Base-by-base conservation (phyloP, 192 early-diverging fungal genomes). In the Podila horticola region DNA sequence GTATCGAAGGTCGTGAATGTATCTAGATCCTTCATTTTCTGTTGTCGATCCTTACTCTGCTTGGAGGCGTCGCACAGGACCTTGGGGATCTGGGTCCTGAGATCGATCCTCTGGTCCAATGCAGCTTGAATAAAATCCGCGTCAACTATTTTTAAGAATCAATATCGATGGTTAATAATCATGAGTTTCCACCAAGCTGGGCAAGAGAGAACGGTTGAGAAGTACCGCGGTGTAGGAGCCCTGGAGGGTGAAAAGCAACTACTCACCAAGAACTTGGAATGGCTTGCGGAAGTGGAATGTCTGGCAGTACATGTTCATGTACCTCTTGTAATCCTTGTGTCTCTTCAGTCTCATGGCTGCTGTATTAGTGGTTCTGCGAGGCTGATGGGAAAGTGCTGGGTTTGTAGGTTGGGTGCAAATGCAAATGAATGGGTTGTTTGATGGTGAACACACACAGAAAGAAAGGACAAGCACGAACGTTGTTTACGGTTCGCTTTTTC, bases 231-330 rank as follows among this genome's bases (percentile, higher is more conserved):
- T 45, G 10, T 45, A 30, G 20, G n/a, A 13, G 29, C 9, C 12
- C 19, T 29, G 49, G 28, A 8, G 50, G 26, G 6, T 58, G 19
- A 50, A 73, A 64, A 63, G 50, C 19, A 22, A 62, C 45, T 28
- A 11, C 83, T 62, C 88, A 95, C 93, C 75, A 62, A 95, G 38
- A 15, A 98, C 81, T 79, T 98, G 97, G 86, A 93, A 99, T n/a
- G 97, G 97, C 66, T 92, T 91, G 65, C 94, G 86, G 82, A 99
- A 98, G 1, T 93, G 93, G 86, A 94, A 98, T 8, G 88, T 88
- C 69, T 89, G 83, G 52, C 84, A 82, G 86, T 97, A 99, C 45
- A 94, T 84, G 69, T 87, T 84, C 93, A 99, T 97, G 59, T 85
- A 88, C 67, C 91, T 88, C 82, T 92, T 94, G 75, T 94, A 93